Percentiles rank a stretch among this genome's conserved stretches.
Evolutionary conservation across 192 early-diverging fungal genomes (phyloP).

Genomic region (Obelidium mucronatum): DNA sequence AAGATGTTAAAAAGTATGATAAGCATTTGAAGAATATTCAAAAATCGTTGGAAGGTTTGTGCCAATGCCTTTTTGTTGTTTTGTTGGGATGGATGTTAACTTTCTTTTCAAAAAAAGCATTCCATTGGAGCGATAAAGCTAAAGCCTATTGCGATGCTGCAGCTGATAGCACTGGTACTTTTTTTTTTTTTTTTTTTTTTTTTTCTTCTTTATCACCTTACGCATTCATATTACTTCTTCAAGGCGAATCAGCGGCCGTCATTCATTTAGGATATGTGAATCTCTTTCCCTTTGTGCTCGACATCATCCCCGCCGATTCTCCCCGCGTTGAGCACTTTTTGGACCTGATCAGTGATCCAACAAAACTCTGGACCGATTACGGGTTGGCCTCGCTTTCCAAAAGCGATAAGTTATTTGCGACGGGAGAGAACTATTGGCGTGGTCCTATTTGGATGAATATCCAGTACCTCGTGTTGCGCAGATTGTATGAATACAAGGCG

Average conservation of each 20-base stretch:
- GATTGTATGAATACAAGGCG: slow-evolving; percentile 52
- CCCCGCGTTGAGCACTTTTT: slow-evolving; percentile 37
- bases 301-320: slow-evolving; percentile 73
- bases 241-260: slow-evolving; percentile 51
- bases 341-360: slow-evolving; percentile 77
- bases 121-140: slow-evolving; percentile 75
- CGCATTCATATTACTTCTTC: neutral
- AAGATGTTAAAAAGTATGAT: slow-evolving; percentile 65
- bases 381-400: slow-evolving; percentile 51
- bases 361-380: slow-evolving; percentile 83
- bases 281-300: slow-evolving; percentile 84
- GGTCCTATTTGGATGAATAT: slow-evolving; percentile 94
- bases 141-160: slow-evolving; percentile 72
- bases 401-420: slow-evolving; percentile 43
- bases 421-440: slow-evolving; percentile 94
- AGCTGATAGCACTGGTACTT: slow-evolving; percentile 56
- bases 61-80: neutral
- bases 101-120: slow-evolving; percentile 44
- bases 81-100: neutral
- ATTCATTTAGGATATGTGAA: slow-evolving; percentile 79
- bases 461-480: slow-evolving; percentile 82
- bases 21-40: slow-evolving; percentile 61
- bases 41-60: slow-evolving; percentile 59
- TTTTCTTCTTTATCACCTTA: neutral
- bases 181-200: neutral